Percentiles rank a stretch among this genome's conserved stretches.
phyloP scores from a whole-genome alignment of 176 grass and related monocot genomes.

The Typha latifolia region DNA sequence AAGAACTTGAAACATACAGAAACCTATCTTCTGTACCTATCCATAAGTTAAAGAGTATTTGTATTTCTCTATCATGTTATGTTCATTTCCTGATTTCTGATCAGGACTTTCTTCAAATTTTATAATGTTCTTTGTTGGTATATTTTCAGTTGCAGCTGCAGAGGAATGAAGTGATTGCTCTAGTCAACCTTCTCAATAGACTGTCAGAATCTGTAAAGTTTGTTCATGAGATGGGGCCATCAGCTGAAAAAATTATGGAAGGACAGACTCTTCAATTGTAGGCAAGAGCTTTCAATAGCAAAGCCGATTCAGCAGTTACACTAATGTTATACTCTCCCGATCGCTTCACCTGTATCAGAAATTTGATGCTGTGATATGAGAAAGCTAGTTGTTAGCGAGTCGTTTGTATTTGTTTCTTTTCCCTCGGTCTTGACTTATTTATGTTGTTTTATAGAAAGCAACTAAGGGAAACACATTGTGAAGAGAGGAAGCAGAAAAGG shows the following conservation, averaged over 20 bases:
- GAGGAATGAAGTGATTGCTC: conserved; percentile 86
- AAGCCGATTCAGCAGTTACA: not conserved
- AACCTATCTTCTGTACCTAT: too few relatives aligned
- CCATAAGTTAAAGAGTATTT: not conserved
- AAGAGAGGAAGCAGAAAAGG: too few relatives aligned
- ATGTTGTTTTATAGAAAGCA: not conserved
- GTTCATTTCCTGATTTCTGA: not conserved
- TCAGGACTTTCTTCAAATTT: not conserved
- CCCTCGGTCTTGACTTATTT: not conserved
- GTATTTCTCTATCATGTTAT: not conserved
- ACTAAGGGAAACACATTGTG: too few relatives aligned
- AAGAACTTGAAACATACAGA: too few relatives aligned
- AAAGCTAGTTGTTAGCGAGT: not conserved
- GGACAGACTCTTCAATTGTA: conserved; percentile 27
- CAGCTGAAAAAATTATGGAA: conserved; percentile 49
- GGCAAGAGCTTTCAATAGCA: conserved; percentile 29
- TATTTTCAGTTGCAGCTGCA: conserved; percentile 75
- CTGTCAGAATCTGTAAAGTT: conserved; percentile 94
- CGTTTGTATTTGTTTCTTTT: not conserved
- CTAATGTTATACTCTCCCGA: not conserved
- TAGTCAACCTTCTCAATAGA: conserved; percentile 87
- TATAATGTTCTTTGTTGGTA: conserved; percentile 11
- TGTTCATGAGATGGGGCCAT: conserved; percentile 65
- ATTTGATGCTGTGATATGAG: not conserved
- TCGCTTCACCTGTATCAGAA: not conserved